phyloP scores from a whole-genome alignment of 257 asterid species.

The Solanum piurae region DNA sequence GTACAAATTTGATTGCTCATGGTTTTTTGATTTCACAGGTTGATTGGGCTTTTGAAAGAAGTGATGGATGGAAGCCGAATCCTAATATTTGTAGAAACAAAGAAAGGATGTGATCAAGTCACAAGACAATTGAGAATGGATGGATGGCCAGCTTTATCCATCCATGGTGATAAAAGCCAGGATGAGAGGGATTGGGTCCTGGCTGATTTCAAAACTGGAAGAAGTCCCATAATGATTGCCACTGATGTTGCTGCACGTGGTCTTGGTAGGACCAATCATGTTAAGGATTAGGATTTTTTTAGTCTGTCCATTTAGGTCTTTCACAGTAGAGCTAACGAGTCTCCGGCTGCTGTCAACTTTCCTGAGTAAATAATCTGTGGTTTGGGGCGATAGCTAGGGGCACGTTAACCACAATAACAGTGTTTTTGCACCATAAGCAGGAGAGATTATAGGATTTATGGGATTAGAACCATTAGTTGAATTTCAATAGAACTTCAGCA shows the following conservation, averaged over 20 bases:
- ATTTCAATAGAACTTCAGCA: background rate
- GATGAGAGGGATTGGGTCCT: constrained; percentile 94
- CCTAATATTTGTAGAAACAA: constrained; percentile 78
- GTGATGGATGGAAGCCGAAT: constrained; percentile 81
- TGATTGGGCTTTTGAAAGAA: constrained; percentile 64
- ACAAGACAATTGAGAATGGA: constrained; percentile 82
- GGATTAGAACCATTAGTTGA: background rate
- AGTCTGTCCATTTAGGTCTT: constrained; percentile 29
- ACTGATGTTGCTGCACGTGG: constrained; percentile 99
- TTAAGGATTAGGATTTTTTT: constrained; percentile 42
- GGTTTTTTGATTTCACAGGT: constrained; percentile 30
- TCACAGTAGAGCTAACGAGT: constrained; percentile 27
- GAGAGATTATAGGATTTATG: background rate
- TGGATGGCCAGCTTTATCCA: constrained; percentile 94
- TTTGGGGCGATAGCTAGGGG: constrained; percentile 16
- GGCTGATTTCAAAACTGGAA: constrained; percentile 79
- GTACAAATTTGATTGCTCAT: constrained; percentile 12
- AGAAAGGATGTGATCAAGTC: constrained; percentile 90
- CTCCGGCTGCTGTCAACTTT: constrained; percentile 85
- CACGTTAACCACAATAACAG: background rate
- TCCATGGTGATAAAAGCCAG: constrained; percentile 90
- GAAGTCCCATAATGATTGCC: constrained; percentile 87
- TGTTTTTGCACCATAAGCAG: background rate
- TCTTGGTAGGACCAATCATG: constrained; percentile 83
- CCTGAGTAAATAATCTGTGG: constrained; percentile 55